phyloP scores from a whole-genome alignment of 2,329 filamentous ascomycete species.

The Fusarium pilosicola region DNA sequence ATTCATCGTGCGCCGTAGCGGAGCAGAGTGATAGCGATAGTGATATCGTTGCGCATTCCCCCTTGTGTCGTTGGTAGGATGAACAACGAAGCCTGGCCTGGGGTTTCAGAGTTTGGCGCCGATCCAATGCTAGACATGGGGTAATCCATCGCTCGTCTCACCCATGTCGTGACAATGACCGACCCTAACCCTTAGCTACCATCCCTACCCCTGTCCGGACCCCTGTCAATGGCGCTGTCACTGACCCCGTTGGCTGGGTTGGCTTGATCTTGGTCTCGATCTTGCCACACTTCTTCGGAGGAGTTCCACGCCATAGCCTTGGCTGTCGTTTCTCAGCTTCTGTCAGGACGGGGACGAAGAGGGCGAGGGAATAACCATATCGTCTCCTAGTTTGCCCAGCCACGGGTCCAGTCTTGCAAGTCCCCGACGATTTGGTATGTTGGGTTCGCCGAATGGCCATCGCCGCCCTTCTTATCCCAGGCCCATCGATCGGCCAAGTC shows the following conservation, averaged over 20 bases:
- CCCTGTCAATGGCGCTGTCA: background rate
- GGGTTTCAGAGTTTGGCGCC: slow-evolving; percentile 20
- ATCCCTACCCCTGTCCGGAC: background rate
- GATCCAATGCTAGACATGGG: slow-evolving; percentile 30
- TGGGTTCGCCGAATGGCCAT: slow-evolving; percentile 55
- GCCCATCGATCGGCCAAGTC: slow-evolving; percentile 56
- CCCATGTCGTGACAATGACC: background rate
- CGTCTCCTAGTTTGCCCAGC: slow-evolving; percentile 40
- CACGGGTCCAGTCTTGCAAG: slow-evolving; percentile 51
- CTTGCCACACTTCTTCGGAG: background rate
- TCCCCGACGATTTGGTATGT: slow-evolving; percentile 55
- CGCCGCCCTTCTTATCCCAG: slow-evolving; percentile 56
- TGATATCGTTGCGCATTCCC: background rate
- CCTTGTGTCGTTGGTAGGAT: background rate
- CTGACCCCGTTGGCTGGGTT: slow-evolving; percentile 11
- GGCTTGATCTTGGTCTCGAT: slow-evolving; percentile 21
- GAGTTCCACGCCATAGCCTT: slow-evolving; percentile 14
- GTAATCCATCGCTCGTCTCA: slow-evolving; percentile 13
- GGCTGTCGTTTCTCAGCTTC: background rate
- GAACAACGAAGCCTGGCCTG: background rate
- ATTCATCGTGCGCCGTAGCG: background rate
- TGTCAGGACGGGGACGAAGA: background rate
- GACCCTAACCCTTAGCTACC: background rate
- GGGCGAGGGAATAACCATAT: background rate
- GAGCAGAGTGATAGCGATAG: background rate